These are phyloP conservation scores for Monosporozyma yasuniensis DNA, from an alignment of 805 yeast genomes.

Conservation along the genomic window DNA sequence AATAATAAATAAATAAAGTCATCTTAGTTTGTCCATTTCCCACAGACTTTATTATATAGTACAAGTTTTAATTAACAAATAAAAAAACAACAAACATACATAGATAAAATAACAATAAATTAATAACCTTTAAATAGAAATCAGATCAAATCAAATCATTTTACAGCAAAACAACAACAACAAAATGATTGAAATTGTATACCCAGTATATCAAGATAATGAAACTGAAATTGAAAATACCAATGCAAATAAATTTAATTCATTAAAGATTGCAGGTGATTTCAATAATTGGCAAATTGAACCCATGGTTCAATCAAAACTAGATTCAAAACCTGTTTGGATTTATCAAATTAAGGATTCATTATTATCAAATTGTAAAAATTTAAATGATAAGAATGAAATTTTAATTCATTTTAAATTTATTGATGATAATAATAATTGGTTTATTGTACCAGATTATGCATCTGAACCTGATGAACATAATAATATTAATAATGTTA, in stretches of 20 bases:
- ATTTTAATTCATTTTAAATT: slow-evolving; percentile 20
- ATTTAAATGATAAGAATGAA: slow-evolving; percentile 1
- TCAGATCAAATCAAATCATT: not conserved
- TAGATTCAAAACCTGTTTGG: slow-evolving; percentile 19
- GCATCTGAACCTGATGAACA: slow-evolving; percentile 28
- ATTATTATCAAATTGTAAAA: slow-evolving; percentile 8
- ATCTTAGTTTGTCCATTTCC: not conserved
- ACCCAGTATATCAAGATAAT: not conserved
- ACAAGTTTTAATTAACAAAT: not conserved
- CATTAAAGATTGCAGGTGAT: slow-evolving; percentile 32
- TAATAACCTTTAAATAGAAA: not conserved
- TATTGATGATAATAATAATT: slow-evolving; percentile 20
- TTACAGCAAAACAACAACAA: not conserved
- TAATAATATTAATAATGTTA: slow-evolving; percentile 34
- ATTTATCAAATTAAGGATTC: slow-evolving; percentile 12
- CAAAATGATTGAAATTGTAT: slow-evolving; percentile 6
- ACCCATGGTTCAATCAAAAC: slow-evolving; percentile 1
- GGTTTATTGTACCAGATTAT: slow-evolving; percentile 27
- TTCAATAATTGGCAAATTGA: slow-evolving; percentile 30
- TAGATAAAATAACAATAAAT: not conserved
- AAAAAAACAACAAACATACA: not conserved
- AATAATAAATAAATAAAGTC: not conserved
- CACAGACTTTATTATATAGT: not conserved
- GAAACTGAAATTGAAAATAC: not conserved
- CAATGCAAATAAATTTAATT: slow-evolving; percentile 3